These are phyloP conservation scores for Cercospora beticola DNA, from an alignment of 2,329 filamentous ascomycete genomes.

Conservation along the genomic window DNA sequence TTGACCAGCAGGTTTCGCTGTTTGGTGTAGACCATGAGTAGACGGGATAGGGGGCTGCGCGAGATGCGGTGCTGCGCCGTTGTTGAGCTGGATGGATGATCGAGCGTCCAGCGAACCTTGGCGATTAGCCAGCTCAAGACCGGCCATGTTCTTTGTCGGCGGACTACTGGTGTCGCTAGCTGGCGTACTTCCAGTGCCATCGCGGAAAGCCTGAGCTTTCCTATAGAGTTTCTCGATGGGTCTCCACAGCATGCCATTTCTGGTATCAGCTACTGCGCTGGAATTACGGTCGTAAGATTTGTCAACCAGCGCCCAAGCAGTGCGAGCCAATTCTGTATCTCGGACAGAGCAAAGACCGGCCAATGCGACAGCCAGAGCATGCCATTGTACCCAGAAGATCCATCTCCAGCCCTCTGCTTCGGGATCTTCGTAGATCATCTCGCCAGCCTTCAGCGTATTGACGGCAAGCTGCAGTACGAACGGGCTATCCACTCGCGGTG, in stretches of 20 bases:
- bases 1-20: background rate
- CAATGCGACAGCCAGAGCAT: slow-evolving; percentile 54
- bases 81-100: background rate
- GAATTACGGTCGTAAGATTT: slow-evolving; percentile 47
- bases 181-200: slow-evolving; percentile 13
- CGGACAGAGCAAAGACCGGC: slow-evolving; percentile 55
- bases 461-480: slow-evolving; percentile 42
- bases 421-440: slow-evolving; percentile 37
- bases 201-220: slow-evolving; percentile 44
- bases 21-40: background rate
- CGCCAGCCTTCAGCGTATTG: slow-evolving; percentile 49
- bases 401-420: slow-evolving; percentile 47
- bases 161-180: background rate
- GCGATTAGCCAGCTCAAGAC: background rate
- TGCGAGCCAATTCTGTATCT: slow-evolving; percentile 47
- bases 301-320: slow-evolving; percentile 54
- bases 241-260: slow-evolving; percentile 54
- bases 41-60: background rate
- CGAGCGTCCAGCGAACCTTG: background rate
- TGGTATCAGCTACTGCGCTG: slow-evolving; percentile 52
- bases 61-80: background rate
- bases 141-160: background rate
- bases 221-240: slow-evolving; percentile 56
- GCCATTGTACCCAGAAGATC: slow-evolving; percentile 58
- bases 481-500: slow-evolving; percentile 35